These are phyloP conservation scores for Nigrospora oryzae DNA, from an alignment of 2,329 filamentous ascomycete genomes.

Conservation along the genomic window DNA sequence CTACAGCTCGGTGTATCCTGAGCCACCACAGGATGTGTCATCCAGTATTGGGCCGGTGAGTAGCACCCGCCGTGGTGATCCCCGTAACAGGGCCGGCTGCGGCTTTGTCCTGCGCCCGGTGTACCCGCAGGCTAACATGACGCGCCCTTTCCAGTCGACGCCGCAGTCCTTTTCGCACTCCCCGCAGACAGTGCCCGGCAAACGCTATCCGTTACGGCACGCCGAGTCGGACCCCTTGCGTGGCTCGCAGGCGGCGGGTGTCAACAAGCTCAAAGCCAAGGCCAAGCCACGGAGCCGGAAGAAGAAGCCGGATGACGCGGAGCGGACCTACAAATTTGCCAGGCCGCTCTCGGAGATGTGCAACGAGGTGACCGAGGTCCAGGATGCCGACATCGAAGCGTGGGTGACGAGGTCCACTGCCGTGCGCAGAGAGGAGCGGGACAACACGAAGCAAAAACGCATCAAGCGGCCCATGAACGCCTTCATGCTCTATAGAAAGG, in stretches of 20 bases:
- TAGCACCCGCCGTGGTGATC: no score
- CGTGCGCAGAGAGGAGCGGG: slow-evolving; percentile 58
- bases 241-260: slow-evolving; percentile 17
- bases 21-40: no score
- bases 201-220: slow-evolving; percentile 20
- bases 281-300: slow-evolving; percentile 32
- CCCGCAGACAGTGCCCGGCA: slow-evolving; percentile 23
- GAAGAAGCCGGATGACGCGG: slow-evolving; percentile 30
- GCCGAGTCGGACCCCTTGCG: slow-evolving; percentile 12
- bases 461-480: slow-evolving; percentile 93
- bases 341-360: slow-evolving; percentile 66
- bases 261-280: slow-evolving; percentile 25
- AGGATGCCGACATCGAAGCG: slow-evolving; percentile 67
- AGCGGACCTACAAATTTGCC: slow-evolving; percentile 42
- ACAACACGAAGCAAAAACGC: slow-evolving; percentile 61
- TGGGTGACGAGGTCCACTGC: slow-evolving; percentile 69
- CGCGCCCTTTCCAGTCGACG: no score
- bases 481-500: slow-evolving; percentile 95
- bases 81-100: no score
- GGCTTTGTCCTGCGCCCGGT: no score
- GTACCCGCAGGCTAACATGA: no score
- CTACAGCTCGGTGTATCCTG: no score
- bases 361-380: slow-evolving; percentile 49
- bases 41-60: no score
- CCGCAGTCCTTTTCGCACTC: not conserved